These are phyloP conservation scores for Neoboletus subvelutipes DNA, from an alignment of 768 basidiomycete genomes.

Conservation along the genomic window DNA sequence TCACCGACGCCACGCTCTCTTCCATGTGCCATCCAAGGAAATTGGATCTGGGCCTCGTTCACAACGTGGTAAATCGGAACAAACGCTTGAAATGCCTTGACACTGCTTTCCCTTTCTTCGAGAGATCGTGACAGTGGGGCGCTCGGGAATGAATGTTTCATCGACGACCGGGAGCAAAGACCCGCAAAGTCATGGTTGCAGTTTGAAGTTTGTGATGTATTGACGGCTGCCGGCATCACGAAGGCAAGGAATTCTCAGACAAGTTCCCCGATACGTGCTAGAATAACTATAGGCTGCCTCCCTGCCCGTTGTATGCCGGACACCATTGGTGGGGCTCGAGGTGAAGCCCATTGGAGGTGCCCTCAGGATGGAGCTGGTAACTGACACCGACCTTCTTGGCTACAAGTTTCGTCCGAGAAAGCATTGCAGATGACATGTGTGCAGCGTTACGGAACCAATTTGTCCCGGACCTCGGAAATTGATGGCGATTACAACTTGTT, in stretches of 20 bases:
- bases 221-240: neutral
- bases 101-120: neutral
- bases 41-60: neutral
- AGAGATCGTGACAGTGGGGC: neutral
- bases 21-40: neutral
- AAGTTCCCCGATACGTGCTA: too few species aligned
- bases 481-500: neutral
- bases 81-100: neutral
- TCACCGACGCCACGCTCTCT: neutral
- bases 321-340: too few species aligned
- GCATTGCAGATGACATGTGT: too few species aligned
- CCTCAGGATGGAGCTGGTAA: too few species aligned
- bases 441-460: neutral
- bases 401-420: too few species aligned
- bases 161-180: neutral
- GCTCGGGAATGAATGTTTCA: neutral
- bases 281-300: too few species aligned
- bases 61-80: neutral
- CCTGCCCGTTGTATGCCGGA: too few species aligned
- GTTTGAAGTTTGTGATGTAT: neutral
- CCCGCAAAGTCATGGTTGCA: too few species aligned
- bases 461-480: neutral
- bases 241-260: neutral
- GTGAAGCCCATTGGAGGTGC: too few species aligned
- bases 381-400: too few species aligned